These are phyloP conservation scores for Acacia confusa DNA, from an alignment of 306 rosid genomes.

Conservation along the genomic window DNA sequence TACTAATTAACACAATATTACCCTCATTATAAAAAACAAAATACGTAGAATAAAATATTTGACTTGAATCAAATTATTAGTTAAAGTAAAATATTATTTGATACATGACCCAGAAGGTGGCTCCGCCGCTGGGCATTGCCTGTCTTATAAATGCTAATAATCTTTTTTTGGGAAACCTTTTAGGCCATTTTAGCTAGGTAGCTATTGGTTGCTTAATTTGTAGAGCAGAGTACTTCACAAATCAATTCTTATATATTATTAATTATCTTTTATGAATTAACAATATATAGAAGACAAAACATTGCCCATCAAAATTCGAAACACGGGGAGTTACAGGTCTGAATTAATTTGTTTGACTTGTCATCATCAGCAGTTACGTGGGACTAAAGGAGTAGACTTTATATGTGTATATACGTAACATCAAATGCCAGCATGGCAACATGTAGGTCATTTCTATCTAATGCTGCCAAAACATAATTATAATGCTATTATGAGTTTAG, in stretches of 20 bases:
- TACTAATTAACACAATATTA: no score
- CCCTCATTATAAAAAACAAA: no score
- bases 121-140: background rate
- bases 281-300: background rate
- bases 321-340: background rate
- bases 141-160: background rate
- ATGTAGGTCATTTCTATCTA: background rate
- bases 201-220: background rate
- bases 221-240: background rate
- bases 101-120: no score
- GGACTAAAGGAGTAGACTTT: background rate
- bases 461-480: background rate
- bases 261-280: slow-evolving; percentile 27
- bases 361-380: background rate
- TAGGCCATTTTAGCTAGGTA: background rate
- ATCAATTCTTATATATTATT: background rate
- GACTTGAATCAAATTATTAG: no score
- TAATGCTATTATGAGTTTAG: no score
- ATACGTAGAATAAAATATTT: no score
- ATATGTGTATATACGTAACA: background rate
- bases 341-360: background rate
- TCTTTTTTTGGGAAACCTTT: background rate
- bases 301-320: background rate
- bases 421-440: background rate
- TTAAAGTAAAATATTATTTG: no score